These are phyloP conservation scores for Pyrus pyrifolia DNA, from an alignment of 306 rosid genomes.

Conservation along the genomic window DNA sequence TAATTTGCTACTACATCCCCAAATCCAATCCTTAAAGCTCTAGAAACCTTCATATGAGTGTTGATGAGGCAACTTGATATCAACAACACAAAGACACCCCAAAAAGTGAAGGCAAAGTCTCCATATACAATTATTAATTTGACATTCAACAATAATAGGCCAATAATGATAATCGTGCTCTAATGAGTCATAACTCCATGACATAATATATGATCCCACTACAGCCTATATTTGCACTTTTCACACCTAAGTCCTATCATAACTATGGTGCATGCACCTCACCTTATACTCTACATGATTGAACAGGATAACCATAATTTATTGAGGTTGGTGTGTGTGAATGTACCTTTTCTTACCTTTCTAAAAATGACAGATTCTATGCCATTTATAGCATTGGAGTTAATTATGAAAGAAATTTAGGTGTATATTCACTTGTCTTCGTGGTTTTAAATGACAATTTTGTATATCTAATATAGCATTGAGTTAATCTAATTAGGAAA, in stretches of 20 bases:
- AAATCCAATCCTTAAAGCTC: conserved; percentile 15
- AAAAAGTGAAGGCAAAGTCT: background rate
- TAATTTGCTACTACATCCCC: background rate
- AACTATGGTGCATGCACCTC: background rate
- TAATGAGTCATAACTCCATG: background rate
- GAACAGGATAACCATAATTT: background rate
- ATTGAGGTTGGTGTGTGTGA: background rate
- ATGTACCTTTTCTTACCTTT: background rate
- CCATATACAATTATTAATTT: background rate
- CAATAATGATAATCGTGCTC: background rate
- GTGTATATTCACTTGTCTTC: too few relatives aligned
- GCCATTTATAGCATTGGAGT: background rate
- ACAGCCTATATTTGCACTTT: background rate
- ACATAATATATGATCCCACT: background rate
- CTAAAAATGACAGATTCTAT: background rate
- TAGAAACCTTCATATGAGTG: conserved; percentile 2
- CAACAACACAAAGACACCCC: background rate
- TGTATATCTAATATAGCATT: too few relatives aligned
- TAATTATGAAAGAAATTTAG: background rate
- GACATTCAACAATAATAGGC: background rate
- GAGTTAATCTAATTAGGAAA: background rate
- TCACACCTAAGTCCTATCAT: background rate
- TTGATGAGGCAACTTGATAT: background rate
- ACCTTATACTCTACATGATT: background rate
- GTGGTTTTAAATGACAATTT: too few relatives aligned